These are phyloP conservation scores for Thermoascus crustaceus DNA, from an alignment of 2,329 filamentous ascomycete species.

Conservation along the genomic window DNA sequence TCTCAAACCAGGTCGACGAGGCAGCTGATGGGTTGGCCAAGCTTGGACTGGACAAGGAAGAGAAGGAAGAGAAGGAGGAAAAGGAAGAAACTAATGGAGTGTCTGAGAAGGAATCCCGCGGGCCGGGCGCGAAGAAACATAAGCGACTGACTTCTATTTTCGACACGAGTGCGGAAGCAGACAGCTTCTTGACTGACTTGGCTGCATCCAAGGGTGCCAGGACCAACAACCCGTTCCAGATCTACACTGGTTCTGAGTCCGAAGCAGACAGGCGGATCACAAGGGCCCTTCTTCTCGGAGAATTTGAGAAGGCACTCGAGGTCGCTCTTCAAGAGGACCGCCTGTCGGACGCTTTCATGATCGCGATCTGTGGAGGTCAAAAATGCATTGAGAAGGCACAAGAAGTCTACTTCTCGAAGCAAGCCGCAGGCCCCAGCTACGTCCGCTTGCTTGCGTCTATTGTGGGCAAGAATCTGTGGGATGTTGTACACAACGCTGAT, in stretches of 20 bases:
- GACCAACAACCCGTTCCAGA: slow-evolving; percentile 87
- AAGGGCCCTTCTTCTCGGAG: slow-evolving; percentile 75
- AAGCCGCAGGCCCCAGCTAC: slow-evolving; percentile 79
- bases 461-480: slow-evolving; percentile 94
- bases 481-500: slow-evolving; percentile 93
- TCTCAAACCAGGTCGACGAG: slow-evolving; percentile 55
- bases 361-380: slow-evolving; percentile 92
- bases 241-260: slow-evolving; percentile 77
- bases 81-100: slow-evolving; percentile 37
- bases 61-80: too few relatives aligned
- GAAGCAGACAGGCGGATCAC: slow-evolving; percentile 81
- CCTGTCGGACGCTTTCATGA: slow-evolving; percentile 93
- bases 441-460: slow-evolving; percentile 83
- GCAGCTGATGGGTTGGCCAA: slow-evolving; percentile 35
- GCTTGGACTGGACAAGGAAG: slow-evolving; percentile 34
- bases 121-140: slow-evolving; percentile 47
- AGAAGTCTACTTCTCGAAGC: slow-evolving; percentile 77
- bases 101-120: slow-evolving; percentile 42
- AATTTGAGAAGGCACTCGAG: slow-evolving; percentile 83
- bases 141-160: slow-evolving; percentile 71
- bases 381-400: slow-evolving; percentile 92
- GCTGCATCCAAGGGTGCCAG: slow-evolving; percentile 84
- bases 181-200: slow-evolving; percentile 79
- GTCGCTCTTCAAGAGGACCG: slow-evolving; percentile 82
- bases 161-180: slow-evolving; percentile 60